These are phyloP conservation scores for Mortierella sp. DNA, from an alignment of 371 early-diverging fungal species.

Conservation along the genomic window DNA sequence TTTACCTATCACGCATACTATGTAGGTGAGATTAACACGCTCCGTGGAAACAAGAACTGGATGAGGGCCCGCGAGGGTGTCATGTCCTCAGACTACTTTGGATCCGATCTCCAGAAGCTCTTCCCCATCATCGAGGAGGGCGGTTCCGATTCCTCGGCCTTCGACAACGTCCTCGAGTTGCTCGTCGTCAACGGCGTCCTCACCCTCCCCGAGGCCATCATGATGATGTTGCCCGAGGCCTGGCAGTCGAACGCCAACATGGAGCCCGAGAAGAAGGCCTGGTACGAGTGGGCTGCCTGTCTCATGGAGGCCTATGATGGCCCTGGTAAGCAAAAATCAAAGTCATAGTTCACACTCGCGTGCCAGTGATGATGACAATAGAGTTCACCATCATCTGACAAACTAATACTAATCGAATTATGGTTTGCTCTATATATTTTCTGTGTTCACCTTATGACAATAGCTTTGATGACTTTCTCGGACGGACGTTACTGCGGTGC, in stretches of 20 bases:
- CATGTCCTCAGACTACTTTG: conserved; percentile 87
- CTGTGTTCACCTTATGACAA: neutral
- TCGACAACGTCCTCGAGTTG: conserved; percentile 96
- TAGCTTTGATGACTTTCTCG: conserved; percentile 93
- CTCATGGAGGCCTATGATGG: conserved; percentile 99
- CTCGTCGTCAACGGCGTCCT: conserved; percentile 91
- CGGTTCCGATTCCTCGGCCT: conserved; percentile 97
- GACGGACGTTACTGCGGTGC: conserved; percentile 98
- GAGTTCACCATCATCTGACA: neutral
- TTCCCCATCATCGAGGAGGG: conserved; percentile 97
- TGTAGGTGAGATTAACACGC: conserved; percentile 91
- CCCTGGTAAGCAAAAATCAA: conserved; percentile 62
- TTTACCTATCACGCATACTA: neutral
- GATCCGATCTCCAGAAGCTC: conserved; percentile 81
- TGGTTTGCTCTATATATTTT: neutral
- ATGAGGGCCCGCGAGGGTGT: conserved; percentile 98
- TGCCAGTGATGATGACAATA: neutral
- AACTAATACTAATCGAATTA: too few species aligned
- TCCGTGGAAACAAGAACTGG: conserved; percentile 99
- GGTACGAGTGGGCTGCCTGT: conserved; percentile 96
- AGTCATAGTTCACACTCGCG: neutral
- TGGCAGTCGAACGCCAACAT: conserved; percentile 92
- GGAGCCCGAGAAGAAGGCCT: conserved; percentile 89
- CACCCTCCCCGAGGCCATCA: conserved; percentile 94
- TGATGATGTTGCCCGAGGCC: conserved; percentile 98